A percentile compares a stretch with the other conserved stretches of the same genome.
Conservation (phyloP, 257 asterid genomes). For the Eustoma russellianum region DNA sequence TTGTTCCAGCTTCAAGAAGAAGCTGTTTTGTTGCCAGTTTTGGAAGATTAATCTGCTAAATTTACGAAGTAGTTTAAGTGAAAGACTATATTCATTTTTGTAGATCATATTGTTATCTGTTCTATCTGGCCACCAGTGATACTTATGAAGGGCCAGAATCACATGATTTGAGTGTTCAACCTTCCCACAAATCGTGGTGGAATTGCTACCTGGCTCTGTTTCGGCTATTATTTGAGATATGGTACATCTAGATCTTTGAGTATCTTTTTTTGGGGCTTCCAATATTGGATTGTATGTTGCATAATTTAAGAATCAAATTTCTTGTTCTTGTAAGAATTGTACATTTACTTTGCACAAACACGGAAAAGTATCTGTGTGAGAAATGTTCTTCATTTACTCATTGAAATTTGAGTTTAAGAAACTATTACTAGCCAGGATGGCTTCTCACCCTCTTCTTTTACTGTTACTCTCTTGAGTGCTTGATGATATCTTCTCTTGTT, state of each 20-base stretch:
- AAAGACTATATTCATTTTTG: conserved; percentile 24
- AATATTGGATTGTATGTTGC: too few relatives aligned
- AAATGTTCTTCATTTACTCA: too few relatives aligned
- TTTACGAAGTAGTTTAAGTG: conserved; percentile 14
- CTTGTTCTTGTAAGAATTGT: too few relatives aligned
- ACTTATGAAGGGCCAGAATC: conserved; percentile 1
- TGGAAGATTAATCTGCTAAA: conserved; percentile 4
- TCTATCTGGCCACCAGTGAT: neutral
- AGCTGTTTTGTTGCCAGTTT: neutral
- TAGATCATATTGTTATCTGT: conserved; percentile 22
- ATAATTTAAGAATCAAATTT: too few relatives aligned
- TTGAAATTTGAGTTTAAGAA: too few relatives aligned
- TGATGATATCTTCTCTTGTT: too few relatives aligned
- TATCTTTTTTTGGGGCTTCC: too few relatives aligned
- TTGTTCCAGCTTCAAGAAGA: conserved; percentile 1
- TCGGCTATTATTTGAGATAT: neutral
- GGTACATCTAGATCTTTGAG: neutral
- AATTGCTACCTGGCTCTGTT: neutral
- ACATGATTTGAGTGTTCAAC: neutral
- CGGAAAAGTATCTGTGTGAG: too few relatives aligned
- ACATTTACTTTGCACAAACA: too few relatives aligned
- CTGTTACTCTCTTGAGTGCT: too few relatives aligned
- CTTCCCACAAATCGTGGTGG: neutral
- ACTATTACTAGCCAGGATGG: too few relatives aligned
- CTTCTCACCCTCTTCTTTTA: too few relatives aligned